Percentiles rank a stretch among this genome's conserved stretches.
Evolutionary conservation across 768 basidiomycete genomes (phyloP).

Genomic region (Pulveroboletus sp.): DNA sequence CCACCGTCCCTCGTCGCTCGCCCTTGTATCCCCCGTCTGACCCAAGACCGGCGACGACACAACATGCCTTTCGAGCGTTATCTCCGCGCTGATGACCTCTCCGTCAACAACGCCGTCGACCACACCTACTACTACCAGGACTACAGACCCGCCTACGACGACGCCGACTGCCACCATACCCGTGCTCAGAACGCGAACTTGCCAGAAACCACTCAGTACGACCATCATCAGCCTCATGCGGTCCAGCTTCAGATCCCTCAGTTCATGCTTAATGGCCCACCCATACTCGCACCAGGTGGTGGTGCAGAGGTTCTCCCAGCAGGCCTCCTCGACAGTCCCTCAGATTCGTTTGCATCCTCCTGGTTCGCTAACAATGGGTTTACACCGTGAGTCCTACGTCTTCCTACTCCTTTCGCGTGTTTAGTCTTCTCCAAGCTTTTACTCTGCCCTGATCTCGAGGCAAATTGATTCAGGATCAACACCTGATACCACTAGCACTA

Average conservation of each 20-base stretch:
- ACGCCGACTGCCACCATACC: conserved; percentile 8
- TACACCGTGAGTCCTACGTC: conserved; percentile 18
- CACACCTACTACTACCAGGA: conserved; percentile 13
- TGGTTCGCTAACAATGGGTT: conserved; percentile 54
- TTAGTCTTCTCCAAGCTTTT: conserved; percentile 24
- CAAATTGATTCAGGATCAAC: conserved; percentile 2
- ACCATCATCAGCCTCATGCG: conserved; percentile 16
- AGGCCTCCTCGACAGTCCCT: conserved; percentile 28
- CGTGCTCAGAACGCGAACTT: conserved; percentile 1
- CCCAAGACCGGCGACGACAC: conserved; percentile 3
- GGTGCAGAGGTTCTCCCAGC: conserved; percentile 69
- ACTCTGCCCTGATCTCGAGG: conserved; percentile 14
- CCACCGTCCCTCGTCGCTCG: background rate
- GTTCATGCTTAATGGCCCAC: conserved; percentile 54
- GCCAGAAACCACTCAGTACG: conserved; percentile 2
- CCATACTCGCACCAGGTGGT: conserved; percentile 63
- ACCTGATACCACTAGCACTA: background rate
- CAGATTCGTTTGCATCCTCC: conserved; percentile 31
- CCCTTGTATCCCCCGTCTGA: background rate
- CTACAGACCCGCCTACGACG: conserved; percentile 7
- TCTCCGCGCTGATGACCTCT: conserved; percentile 25
- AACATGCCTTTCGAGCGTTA: conserved; percentile 42
- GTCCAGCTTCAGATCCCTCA: conserved; percentile 60
- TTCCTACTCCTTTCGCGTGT: background rate
- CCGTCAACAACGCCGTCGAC: background rate